These are phyloP conservation scores for Colletotrichum liaoningense DNA, from an alignment of 2,329 filamentous ascomycete species.

Conservation along the genomic window DNA sequence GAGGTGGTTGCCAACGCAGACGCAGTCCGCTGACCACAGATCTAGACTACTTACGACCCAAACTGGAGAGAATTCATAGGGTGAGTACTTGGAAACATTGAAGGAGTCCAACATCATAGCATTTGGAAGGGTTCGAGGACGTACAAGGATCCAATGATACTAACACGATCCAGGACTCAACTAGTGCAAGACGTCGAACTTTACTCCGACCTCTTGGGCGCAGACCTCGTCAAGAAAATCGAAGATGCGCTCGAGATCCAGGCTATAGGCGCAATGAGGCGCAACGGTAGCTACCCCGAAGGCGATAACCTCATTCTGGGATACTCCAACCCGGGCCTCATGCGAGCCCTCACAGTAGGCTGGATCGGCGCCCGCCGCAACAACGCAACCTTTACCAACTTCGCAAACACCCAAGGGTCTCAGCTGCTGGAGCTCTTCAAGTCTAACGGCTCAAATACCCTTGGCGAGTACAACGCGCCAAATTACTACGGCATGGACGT, in stretches of 20 bases:
- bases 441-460: conserved; percentile 44
- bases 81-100: conserved; percentile 27
- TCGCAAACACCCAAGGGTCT: conserved; percentile 48
- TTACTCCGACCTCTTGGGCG: conserved; percentile 45
- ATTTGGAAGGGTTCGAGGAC: background rate
- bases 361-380: conserved; percentile 53
- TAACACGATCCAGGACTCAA: conserved; percentile 40
- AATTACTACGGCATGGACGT: conserved; percentile 55
- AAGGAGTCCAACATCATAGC: background rate
- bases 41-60: conserved; percentile 42
- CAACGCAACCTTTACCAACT: conserved; percentile 50
- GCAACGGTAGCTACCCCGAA: conserved; percentile 51
- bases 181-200: conserved; percentile 50
- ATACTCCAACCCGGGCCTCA: conserved; percentile 55
- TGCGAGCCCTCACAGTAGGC: conserved; percentile 52
- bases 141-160: background rate
- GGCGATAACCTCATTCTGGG: conserved; percentile 52
- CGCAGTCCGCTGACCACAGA: background rate
- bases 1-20: background rate
- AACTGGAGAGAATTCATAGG: conserved; percentile 53
- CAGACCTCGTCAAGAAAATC: conserved; percentile 46
- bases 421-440: conserved; percentile 45
- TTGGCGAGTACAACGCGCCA: conserved; percentile 53
- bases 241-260: conserved; percentile 50
- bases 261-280: conserved; percentile 52